Percentiles rank a stretch among this genome's conserved stretches.
These are phyloP conservation scores for Lipomyces japonicus DNA, from an alignment of 805 yeast species.

Conservation along the genomic window DNA sequence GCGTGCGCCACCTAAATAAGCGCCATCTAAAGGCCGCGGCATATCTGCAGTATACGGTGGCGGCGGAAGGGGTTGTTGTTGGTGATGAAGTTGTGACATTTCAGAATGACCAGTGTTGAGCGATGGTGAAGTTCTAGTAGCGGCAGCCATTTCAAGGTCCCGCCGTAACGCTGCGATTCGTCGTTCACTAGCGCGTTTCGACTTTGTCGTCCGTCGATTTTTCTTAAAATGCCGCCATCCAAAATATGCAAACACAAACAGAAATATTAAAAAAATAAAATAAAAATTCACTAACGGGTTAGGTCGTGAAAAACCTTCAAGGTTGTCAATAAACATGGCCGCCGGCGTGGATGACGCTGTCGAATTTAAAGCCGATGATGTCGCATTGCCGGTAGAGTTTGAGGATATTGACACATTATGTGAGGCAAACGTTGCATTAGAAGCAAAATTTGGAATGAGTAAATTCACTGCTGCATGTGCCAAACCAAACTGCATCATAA, in stretches of 20 bases:
- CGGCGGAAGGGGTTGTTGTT: slow-evolving; percentile 10
- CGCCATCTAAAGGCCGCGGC: slow-evolving; percentile 10
- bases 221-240: slow-evolving; percentile 15
- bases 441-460: neutral
- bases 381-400: slow-evolving; percentile 5
- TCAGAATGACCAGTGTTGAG: slow-evolving; percentile 1
- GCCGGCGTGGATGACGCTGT: slow-evolving; percentile 9
- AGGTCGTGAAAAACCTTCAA: slow-evolving; percentile 21
- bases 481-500: too few species aligned
- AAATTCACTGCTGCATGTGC: neutral
- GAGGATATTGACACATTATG: neutral
- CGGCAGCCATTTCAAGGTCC: slow-evolving; percentile 17
- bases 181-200: slow-evolving; percentile 1
- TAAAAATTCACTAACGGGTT: slow-evolving; percentile 21
- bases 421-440: neutral
- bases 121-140: neutral
- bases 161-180: slow-evolving; percentile 17
- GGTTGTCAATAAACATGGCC: slow-evolving; percentile 8
- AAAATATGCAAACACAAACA: slow-evolving; percentile 18
- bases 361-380: slow-evolving; percentile 1
- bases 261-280: slow-evolving; percentile 18
- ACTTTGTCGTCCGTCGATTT: slow-evolving; percentile 6
- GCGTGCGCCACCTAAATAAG: slow-evolving; percentile 23
- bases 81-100: neutral
- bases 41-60: slow-evolving; percentile 14